These are phyloP conservation scores for Fraxinus pennsylvanica DNA, from an alignment of 257 asterid genomes.

Conservation along the genomic window DNA sequence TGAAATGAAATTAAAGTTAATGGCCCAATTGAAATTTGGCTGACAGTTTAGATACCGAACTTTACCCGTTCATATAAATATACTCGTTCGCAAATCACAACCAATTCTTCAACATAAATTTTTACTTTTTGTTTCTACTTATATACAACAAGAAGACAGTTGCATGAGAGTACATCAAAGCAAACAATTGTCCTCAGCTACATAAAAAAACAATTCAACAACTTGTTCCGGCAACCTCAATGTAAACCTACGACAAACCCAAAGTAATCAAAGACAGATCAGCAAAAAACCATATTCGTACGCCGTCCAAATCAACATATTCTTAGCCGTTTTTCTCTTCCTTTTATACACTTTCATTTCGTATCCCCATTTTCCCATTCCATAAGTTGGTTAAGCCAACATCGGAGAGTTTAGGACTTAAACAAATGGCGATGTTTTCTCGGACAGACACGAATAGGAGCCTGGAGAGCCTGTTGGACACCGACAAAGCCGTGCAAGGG, in stretches of 20 bases:
- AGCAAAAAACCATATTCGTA: conserved; percentile 4
- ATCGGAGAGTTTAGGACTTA: neutral
- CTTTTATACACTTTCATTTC: conserved; percentile 30
- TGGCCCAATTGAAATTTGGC: too few relatives aligned
- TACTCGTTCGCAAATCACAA: neutral
- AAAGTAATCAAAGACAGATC: conserved; percentile 26
- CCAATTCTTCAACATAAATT: too few relatives aligned
- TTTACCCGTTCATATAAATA: too few relatives aligned
- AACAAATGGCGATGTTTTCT: conserved; percentile 41
- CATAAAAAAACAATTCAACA: conserved; percentile 28
- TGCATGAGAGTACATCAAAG: conserved; percentile 1
- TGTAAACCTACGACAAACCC: conserved; percentile 44
- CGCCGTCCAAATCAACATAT: conserved; percentile 34
- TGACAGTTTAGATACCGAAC: too few relatives aligned
- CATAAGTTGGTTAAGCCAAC: conserved; percentile 15
- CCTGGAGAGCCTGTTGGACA: conserved; percentile 61
- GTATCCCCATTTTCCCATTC: conserved; percentile 8
- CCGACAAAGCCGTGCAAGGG: conserved; percentile 44
- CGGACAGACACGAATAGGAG: conserved; percentile 41
- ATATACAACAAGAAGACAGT: neutral
- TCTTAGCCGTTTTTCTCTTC: neutral
- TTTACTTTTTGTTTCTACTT: neutral
- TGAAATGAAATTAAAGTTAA: too few relatives aligned
- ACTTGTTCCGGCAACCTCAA: conserved; percentile 46
- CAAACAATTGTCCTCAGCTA: conserved; percentile 6